A percentile compares a stretch with the other conserved stretches of the same genome.
These are phyloP conservation scores for Volvox africanus DNA, from an alignment of 139 green algal species.

Conservation along the genomic window DNA sequence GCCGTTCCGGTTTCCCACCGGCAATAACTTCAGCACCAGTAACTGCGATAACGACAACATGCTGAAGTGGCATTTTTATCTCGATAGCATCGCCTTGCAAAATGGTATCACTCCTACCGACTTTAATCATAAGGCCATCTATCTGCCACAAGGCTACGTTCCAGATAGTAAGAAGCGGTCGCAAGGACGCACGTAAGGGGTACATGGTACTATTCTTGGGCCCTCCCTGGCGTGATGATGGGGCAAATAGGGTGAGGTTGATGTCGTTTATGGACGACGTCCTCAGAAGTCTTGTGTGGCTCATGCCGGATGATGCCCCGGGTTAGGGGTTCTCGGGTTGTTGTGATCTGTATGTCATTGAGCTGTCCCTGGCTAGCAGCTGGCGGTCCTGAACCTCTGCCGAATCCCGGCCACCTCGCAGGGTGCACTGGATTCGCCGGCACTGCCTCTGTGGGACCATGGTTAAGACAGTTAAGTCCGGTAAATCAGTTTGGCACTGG, in stretches of 20 bases:
- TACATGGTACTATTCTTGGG: too few relatives aligned
- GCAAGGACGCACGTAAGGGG: neutral
- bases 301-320: too few relatives aligned
- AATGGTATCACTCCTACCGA: neutral
- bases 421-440: neutral
- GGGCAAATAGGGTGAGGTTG: too few relatives aligned
- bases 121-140: neutral
- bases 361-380: too few relatives aligned
- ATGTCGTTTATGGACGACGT: too few relatives aligned
- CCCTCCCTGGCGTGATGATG: too few relatives aligned
- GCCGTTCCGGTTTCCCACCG: neutral
- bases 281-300: too few relatives aligned
- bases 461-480: neutral
- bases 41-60: neutral
- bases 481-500: neutral
- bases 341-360: too few relatives aligned
- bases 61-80: constrained; percentile 21
- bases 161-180: neutral
- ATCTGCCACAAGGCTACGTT: neutral
- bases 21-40: neutral
- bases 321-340: too few relatives aligned
- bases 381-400: too few relatives aligned
- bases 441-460: neutral
- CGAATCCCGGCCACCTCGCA: neutral
- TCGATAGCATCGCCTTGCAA: neutral